Evolutionary conservation across 2,329 filamentous ascomycete species (phyloP).

Genomic region (Coniochaeta sp.): DNA sequence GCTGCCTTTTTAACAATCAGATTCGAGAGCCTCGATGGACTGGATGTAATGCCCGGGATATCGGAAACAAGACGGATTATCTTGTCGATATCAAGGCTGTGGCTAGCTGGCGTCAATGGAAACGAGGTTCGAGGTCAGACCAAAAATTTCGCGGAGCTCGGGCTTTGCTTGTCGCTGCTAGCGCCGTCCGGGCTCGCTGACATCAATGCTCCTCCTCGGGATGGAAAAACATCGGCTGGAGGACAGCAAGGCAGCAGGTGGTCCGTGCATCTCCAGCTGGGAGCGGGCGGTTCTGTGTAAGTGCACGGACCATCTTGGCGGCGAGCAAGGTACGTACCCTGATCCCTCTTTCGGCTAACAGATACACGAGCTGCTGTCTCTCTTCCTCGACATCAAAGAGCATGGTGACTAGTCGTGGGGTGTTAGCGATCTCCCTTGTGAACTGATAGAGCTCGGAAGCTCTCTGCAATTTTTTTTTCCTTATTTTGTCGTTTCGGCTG

Average conservation of each 20-base stretch:
- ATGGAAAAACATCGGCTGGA: background rate
- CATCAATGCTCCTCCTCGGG: background rate
- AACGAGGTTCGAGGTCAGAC: background rate
- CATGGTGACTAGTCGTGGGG: background rate
- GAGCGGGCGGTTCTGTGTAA: background rate
- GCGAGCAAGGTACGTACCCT: background rate
- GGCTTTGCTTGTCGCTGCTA: background rate
- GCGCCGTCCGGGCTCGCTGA: background rate
- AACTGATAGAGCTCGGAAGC: background rate
- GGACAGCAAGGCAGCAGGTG: background rate
- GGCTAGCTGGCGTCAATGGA: background rate
- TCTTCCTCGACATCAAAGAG: background rate
- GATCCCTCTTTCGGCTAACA: no score
- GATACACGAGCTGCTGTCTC: background rate
- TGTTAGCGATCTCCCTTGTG: background rate
- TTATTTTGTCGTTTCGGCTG: background rate
- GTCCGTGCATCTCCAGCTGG: background rate
- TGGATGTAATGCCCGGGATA: background rate
- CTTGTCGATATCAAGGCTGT: constrained; percentile 1
- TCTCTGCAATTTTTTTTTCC: background rate
- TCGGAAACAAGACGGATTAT: background rate
- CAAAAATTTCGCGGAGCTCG: constrained; percentile 2
- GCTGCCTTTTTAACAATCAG: background rate
- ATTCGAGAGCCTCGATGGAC: background rate
- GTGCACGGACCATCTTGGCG: background rate